Evolutionary conservation across 2,329 filamentous ascomycete species (phyloP).

Genomic region (Stemphylium vesicarium): DNA sequence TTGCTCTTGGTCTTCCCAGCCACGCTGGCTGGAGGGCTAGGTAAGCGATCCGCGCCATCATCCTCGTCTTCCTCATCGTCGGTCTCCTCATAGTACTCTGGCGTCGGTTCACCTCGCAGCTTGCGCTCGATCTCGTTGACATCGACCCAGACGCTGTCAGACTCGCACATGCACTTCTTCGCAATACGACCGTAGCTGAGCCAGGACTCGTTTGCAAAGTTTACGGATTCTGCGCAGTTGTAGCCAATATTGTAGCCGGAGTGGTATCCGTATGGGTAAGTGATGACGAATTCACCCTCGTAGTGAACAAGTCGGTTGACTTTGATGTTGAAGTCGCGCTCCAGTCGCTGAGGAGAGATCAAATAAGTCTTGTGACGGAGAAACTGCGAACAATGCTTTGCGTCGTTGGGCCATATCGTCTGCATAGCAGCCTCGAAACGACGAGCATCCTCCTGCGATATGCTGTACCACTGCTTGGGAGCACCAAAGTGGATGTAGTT

Average conservation of each 20-base stretch:
- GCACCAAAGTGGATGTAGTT: slow-evolving; percentile 99
- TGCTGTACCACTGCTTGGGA: slow-evolving; percentile 99
- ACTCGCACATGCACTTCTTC: slow-evolving; percentile 95
- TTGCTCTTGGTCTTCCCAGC: slow-evolving; percentile 73
- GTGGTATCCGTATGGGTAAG: slow-evolving; percentile 97
- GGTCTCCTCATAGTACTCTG: slow-evolving; percentile 81
- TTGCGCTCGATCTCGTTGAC: slow-evolving; percentile 96
- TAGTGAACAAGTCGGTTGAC: slow-evolving; percentile 96
- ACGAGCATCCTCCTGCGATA: slow-evolving; percentile 91
- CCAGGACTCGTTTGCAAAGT: slow-evolving; percentile 96
- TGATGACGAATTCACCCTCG: slow-evolving; percentile 97
- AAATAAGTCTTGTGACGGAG: slow-evolving; percentile 96
- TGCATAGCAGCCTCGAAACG: slow-evolving; percentile 96
- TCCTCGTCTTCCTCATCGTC: slow-evolving; percentile 70
- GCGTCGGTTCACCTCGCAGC: slow-evolving; percentile 79
- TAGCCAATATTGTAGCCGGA: slow-evolving; percentile 98
- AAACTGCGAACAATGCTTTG: slow-evolving; percentile 95
- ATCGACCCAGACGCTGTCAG: slow-evolving; percentile 98
- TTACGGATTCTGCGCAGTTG: slow-evolving; percentile 98
- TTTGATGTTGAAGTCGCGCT: slow-evolving; percentile 89
- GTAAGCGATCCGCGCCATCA: slow-evolving; percentile 66
- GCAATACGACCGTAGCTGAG: slow-evolving; percentile 92
- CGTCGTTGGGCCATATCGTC: slow-evolving; percentile 90
- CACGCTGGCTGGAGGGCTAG: slow-evolving; percentile 78
- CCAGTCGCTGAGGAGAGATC: slow-evolving; percentile 87